phyloP scores from a whole-genome alignment of 306 rosid species.

The Myrica gale region DNA sequence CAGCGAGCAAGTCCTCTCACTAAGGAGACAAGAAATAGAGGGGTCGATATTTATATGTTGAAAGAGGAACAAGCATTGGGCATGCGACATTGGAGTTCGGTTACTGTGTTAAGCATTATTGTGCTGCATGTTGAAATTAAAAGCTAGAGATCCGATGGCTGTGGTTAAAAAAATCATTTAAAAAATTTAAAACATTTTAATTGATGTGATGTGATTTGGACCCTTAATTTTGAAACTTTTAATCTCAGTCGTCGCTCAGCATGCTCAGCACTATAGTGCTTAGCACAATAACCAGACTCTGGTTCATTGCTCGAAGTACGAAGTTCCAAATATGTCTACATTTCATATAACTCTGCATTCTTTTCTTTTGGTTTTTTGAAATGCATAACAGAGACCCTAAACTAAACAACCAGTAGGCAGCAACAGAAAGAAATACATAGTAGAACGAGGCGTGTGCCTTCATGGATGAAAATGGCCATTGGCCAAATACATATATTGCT shows the following conservation, averaged over 20 bases:
- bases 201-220: too few species aligned
- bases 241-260: too few species aligned
- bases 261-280: too few species aligned
- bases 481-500: conserved; percentile 5
- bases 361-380: not conserved
- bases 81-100: too few species aligned
- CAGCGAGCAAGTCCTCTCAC: not conserved
- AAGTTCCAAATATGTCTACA: conserved; percentile 2
- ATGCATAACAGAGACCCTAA: conserved; percentile 16
- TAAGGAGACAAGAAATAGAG: not conserved
- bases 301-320: not conserved
- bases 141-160: too few species aligned
- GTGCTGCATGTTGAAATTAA: too few species aligned
- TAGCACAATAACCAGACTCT: too few species aligned
- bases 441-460: not conserved
- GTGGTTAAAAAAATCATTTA: too few species aligned
- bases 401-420: conserved; percentile 13
- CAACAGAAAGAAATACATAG: not conserved
- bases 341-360: conserved; percentile 6
- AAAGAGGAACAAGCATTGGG: conserved; percentile 6
- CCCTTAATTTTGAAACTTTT: too few species aligned
- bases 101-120: too few species aligned
- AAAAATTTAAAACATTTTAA: too few species aligned
- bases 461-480: conserved; percentile 7
- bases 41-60: not conserved